Conservation (phyloP, 2,329 filamentous ascomycete species). For the Curvularia eragrostidis region DNA sequence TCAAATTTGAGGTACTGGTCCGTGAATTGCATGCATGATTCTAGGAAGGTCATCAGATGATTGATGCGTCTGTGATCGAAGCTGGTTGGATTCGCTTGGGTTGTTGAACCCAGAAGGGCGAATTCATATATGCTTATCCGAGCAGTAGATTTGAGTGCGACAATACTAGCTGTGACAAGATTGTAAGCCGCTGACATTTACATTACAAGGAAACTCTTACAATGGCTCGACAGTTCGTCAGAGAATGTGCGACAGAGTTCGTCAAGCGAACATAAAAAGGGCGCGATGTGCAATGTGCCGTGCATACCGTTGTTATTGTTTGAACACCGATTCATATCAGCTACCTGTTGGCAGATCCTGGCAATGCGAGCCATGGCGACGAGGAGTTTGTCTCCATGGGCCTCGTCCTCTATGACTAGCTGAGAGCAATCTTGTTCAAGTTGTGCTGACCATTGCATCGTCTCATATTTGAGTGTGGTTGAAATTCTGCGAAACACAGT, state of each 20-base stretch:
- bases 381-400: conserved; percentile 59
- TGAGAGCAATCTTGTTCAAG: conserved; percentile 64
- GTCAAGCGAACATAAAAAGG: conserved; percentile 19
- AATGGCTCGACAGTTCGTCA: conserved; percentile 17
- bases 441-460: conserved; percentile 64
- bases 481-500: conserved; percentile 32
- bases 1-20: conserved; percentile 19
- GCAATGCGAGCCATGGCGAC: conserved; percentile 50
- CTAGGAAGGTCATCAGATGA: conserved; percentile 20
- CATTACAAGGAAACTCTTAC: conserved; percentile 11
- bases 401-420: conserved; percentile 57
- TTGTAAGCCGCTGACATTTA: too few relatives aligned
- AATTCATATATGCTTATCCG: conserved; percentile 28
- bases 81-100: background rate
- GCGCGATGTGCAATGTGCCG: conserved; percentile 22
- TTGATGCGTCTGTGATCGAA: conserved; percentile 22
- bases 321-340: conserved; percentile 27
- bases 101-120: conserved; percentile 4
- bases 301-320: conserved; percentile 18
- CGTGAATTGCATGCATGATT: conserved; percentile 22
- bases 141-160: conserved; percentile 21
- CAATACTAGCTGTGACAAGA: conserved; percentile 23
- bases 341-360: conserved; percentile 25
- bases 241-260: conserved; percentile 17
- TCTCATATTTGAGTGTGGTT: conserved; percentile 47